A percentile compares a stretch with the other conserved stretches of the same genome.
Evolutionary conservation across 2,329 filamentous ascomycete species (phyloP).

Genomic region (Colletotrichum tofieldiae): DNA sequence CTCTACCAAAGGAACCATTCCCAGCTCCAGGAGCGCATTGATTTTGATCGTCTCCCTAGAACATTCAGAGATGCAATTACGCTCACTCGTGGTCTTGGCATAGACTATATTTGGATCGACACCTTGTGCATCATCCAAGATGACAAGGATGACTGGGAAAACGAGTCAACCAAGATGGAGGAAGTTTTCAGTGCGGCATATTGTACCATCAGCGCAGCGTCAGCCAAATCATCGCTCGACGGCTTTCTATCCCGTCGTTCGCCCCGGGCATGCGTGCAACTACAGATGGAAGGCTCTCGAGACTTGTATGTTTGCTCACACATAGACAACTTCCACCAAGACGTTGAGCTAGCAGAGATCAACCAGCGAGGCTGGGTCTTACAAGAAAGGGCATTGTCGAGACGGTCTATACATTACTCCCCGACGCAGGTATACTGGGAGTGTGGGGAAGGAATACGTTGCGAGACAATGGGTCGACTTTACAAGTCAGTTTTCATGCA

Average conservation of each 20-base stretch:
- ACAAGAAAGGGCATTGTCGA: constrained; percentile 56
- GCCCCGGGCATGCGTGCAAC: not conserved
- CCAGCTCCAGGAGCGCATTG: constrained; percentile 4
- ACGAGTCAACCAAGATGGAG: constrained; percentile 40
- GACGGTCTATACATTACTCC: constrained; percentile 56
- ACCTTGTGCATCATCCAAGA: constrained; percentile 46
- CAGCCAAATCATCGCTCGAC: constrained; percentile 25
- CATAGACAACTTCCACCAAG: constrained; percentile 53
- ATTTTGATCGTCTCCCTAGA: constrained; percentile 23
- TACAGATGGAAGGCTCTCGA: constrained; percentile 8
- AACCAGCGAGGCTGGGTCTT: constrained; percentile 57
- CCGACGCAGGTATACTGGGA: constrained; percentile 56
- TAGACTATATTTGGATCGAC: constrained; percentile 46
- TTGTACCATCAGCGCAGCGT: constrained; percentile 22
- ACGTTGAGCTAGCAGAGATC: constrained; percentile 52
- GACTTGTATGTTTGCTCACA: constrained; percentile 48
- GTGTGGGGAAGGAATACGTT: constrained; percentile 54
- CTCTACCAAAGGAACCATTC: not conserved
- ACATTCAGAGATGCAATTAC: constrained; percentile 43
- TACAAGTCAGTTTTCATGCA: constrained; percentile 50
- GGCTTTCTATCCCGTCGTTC: constrained; percentile 18
- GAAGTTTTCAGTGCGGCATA: constrained; percentile 32
- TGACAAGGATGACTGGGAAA: constrained; percentile 42
- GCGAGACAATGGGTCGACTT: constrained; percentile 53
- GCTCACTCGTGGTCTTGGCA: constrained; percentile 39